Evolutionary conservation across 2,329 filamentous ascomycete species (phyloP).

Genomic region (Diplodia corticola): DNA sequence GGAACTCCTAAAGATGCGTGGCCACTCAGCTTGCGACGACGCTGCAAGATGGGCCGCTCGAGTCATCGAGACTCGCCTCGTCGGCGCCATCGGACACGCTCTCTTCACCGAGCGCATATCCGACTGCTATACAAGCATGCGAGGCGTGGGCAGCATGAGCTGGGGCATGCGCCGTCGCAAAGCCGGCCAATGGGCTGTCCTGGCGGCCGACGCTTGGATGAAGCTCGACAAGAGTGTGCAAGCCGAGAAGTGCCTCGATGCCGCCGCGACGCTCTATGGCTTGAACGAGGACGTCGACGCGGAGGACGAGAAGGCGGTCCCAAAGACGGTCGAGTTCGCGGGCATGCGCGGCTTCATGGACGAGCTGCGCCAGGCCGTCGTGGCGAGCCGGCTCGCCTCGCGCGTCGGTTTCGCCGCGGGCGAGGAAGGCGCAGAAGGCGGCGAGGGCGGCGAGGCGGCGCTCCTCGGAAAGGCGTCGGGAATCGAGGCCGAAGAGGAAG

Average conservation of each 20-base stretch:
- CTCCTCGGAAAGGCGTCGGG: neutral
- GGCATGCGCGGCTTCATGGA: slow-evolving; percentile 64
- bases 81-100: slow-evolving; percentile 74
- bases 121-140: slow-evolving; percentile 76
- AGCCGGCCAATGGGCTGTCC: slow-evolving; percentile 83
- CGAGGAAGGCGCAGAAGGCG: slow-evolving; percentile 25
- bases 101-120: slow-evolving; percentile 84
- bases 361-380: slow-evolving; percentile 65
- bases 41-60: slow-evolving; percentile 82
- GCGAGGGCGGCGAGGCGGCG: slow-evolving; percentile 23
- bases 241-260: slow-evolving; percentile 73
- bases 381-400: slow-evolving; percentile 40
- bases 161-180: slow-evolving; percentile 78
- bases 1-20: slow-evolving; percentile 79
- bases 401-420: slow-evolving; percentile 43
- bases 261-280: slow-evolving; percentile 59
- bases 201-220: slow-evolving; percentile 83
- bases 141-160: slow-evolving; percentile 63
- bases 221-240: slow-evolving; percentile 73
- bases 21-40: slow-evolving; percentile 78
- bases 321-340: slow-evolving; percentile 45
- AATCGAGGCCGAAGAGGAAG: neutral
- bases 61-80: slow-evolving; percentile 71
- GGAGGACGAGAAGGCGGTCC: neutral
- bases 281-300: slow-evolving; percentile 5